Evolutionary conservation across 176 grass and related monocot species (phyloP).

Genomic region (Puya raimondii): DNA sequence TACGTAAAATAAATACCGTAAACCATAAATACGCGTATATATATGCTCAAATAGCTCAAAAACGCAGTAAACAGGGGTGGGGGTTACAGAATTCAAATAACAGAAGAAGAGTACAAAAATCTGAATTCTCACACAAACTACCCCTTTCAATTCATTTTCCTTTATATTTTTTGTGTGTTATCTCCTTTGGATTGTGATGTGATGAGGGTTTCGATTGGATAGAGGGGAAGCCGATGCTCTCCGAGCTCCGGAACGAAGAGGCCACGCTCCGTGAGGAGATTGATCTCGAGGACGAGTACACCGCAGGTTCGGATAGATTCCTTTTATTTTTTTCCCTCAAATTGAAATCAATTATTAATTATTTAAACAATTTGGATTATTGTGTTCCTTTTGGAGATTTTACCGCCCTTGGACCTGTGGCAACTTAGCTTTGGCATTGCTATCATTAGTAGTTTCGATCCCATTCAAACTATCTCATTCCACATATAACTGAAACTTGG

Average conservation of each 20-base stretch:
- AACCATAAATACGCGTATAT: too few species aligned
- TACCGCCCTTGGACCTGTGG: too few species aligned
- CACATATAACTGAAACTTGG: too few species aligned
- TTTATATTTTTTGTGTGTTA: neutral
- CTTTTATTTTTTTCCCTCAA: neutral
- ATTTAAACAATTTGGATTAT: neutral
- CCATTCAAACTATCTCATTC: too few species aligned
- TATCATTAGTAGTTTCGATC: too few species aligned
- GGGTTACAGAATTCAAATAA: too few species aligned
- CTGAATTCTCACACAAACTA: too few species aligned
- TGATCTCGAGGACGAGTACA: conserved; percentile 69
- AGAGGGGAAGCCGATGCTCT: conserved; percentile 77
- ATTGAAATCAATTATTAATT: neutral
- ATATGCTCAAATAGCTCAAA: too few species aligned
- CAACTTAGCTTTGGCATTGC: too few species aligned
- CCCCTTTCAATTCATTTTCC: neutral
- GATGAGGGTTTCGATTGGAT: neutral
- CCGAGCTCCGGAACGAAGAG: conserved; percentile 82
- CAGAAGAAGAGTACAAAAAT: too few species aligned
- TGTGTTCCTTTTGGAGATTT: neutral
- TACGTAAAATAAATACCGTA: too few species aligned
- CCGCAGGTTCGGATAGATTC: conserved; percentile 25
- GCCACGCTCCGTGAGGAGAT: conserved; percentile 53
- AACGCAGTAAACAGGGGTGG: too few species aligned
- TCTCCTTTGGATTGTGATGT: neutral